These are phyloP conservation scores for Zygosaccharomyces rouxii DNA, from an alignment of 805 yeast species.

Conservation along the genomic window DNA sequence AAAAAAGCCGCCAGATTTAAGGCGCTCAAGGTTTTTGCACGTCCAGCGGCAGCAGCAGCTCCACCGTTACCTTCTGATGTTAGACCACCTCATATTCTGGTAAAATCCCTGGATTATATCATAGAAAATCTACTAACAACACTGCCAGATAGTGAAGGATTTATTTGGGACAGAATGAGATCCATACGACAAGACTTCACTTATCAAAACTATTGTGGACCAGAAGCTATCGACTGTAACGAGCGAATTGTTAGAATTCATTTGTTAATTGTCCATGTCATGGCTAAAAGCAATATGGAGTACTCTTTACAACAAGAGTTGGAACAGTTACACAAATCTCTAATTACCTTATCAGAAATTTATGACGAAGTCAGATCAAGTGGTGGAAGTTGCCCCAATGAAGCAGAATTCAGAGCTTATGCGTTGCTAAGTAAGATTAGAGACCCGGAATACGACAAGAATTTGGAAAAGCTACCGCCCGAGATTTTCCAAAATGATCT, in stretches of 20 bases:
- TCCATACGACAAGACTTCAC: conserved; percentile 96
- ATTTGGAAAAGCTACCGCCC: conserved; percentile 61
- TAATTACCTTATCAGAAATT: conserved; percentile 83
- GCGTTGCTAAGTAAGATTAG: conserved; percentile 71
- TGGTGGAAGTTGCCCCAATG: conserved; percentile 71
- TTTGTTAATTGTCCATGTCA: conserved; percentile 70
- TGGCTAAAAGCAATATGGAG: conserved; percentile 70
- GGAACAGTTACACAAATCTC: conserved; percentile 87
- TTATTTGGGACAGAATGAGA: conserved; percentile 95
- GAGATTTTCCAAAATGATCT: conserved; percentile 47
- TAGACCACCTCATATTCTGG: conserved; percentile 78
- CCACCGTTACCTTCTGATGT: conserved; percentile 98
- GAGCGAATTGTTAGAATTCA: conserved; percentile 90
- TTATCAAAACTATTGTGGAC: conserved; percentile 87
- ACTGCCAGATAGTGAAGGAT: conserved; percentile 82
- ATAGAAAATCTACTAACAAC: conserved; percentile 57
- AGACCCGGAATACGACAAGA: conserved; percentile 81
- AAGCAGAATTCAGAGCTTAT: conserved; percentile 91
- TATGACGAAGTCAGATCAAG: conserved; percentile 72
- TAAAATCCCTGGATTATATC: conserved; percentile 64
- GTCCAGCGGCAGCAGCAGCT: conserved; percentile 98
- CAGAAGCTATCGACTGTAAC: conserved; percentile 89
- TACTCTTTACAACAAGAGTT: conserved; percentile 93
- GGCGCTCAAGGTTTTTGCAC: conserved; percentile 87
- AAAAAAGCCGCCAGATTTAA: conserved; percentile 51